Percentiles rank a stretch among this genome's conserved stretches.
These are phyloP conservation scores for Gamarada debralockiae DNA, from an alignment of 495 filamentous ascomycete species.

Conservation along the genomic window DNA sequence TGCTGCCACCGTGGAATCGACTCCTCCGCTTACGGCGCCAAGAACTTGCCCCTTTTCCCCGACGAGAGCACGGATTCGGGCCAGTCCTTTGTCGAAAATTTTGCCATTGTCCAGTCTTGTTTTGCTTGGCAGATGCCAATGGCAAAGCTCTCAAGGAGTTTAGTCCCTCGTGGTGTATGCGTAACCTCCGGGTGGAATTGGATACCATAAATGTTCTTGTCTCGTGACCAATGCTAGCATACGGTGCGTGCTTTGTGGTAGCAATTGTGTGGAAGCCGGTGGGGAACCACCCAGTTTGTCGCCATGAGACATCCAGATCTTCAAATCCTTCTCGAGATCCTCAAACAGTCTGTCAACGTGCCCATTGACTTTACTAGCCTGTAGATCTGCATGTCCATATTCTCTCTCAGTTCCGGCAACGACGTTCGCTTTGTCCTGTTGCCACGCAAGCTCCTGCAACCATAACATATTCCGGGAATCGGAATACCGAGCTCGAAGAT, in stretches of 20 bases:
- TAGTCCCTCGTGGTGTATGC: slow-evolving; percentile 59
- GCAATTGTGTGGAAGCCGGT: slow-evolving; percentile 68
- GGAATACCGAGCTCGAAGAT: slow-evolving; percentile 74
- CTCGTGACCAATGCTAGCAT: slow-evolving; percentile 75
- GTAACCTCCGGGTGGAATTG: slow-evolving; percentile 88
- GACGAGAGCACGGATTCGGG: slow-evolving; percentile 70
- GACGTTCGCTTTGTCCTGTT: slow-evolving; percentile 67
- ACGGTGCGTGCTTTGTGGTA: slow-evolving; percentile 68
- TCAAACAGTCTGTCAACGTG: slow-evolving; percentile 72
- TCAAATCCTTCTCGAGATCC: slow-evolving; percentile 59
- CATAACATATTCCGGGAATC: slow-evolving; percentile 74
- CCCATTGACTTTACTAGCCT: slow-evolving; percentile 32
- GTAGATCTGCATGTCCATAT: slow-evolving; percentile 59
- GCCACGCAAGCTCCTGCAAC: slow-evolving; percentile 82
- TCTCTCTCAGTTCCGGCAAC: slow-evolving; percentile 66
- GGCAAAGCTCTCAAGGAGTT: slow-evolving; percentile 74
- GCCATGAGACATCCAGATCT: slow-evolving; percentile 84
- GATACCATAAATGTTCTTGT: slow-evolving; percentile 66
- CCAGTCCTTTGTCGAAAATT: slow-evolving; percentile 77
- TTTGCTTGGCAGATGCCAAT: slow-evolving; percentile 69
- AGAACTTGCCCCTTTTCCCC: slow-evolving; percentile 79
- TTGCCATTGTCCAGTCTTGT: slow-evolving; percentile 76
- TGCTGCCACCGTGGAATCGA: slow-evolving; percentile 88
- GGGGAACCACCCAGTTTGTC: slow-evolving; percentile 77
- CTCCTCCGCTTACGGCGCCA: slow-evolving; percentile 83